Base-by-base conservation (phyloP, 2,329 filamentous ascomycete species). In the Exophiala xenobiotica region DNA sequence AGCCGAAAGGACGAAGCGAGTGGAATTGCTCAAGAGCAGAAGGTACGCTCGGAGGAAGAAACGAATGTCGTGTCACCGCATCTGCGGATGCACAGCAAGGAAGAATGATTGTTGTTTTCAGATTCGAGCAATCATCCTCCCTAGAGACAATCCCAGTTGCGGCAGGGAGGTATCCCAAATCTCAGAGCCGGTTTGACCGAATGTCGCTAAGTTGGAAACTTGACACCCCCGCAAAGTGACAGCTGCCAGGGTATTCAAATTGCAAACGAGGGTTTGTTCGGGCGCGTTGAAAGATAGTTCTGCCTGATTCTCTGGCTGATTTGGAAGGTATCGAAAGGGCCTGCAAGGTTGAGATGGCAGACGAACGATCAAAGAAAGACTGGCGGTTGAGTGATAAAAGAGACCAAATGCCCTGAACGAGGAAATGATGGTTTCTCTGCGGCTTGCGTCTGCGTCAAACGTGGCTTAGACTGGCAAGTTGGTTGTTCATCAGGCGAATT, bases 231-330 rank as follows among this genome's bases (percentile, higher is more conserved):
- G 35, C n/a, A 14, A 35, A 26, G 29, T 49, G 46, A 39, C 46
- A 49, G 46, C 22, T 49, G 46, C 35, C 46, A 49, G 27, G 38
- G 11, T 19, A 23, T 12, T 27, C 46, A 49, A 24, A 49, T 49
- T 49, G 46, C 35, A 31, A 40, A 48, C 38, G 45, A 23, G 27
- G 39, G 26, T 47, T 49, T 41, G 49, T 33, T 39, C 24, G 37
- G 12, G 16, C 22, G 35, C 16, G 7, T 41, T 22, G 20, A 19
- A 11, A 31, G 35, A 18, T 11, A n/a, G 11, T 5, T 39, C 37
- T 18, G 11, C 11, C 12, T 9, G 16, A 33, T 11, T 33, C 11
- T 12, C 11, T 33, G 29, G 29, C 29, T 33, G 12, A 33, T 11
- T 33, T 9, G n/a, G 38, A 40, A 12, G 6, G 19, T n/a, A n/a